A percentile compares a stretch with the other conserved stretches of the same genome.
Evolutionary conservation across 371 early-diverging fungal species (phyloP).

Genomic region (Haplosporangium sp.): DNA sequence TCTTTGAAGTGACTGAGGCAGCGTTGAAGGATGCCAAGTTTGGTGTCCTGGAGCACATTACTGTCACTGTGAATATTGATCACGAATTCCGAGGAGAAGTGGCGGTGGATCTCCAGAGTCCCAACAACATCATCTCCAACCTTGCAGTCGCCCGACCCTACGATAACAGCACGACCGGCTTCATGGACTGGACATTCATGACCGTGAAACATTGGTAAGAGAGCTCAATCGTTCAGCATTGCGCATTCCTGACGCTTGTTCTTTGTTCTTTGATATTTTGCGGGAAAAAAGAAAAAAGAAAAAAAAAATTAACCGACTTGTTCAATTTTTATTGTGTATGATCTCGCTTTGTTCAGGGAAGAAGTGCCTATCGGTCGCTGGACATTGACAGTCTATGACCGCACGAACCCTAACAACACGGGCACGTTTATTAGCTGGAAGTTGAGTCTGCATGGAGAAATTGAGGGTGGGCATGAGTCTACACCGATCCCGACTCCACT

Average conservation of each 20-base stretch:
- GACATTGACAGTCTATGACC: conserved; percentile 78
- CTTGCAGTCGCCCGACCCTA: conserved; percentile 69
- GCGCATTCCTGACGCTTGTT: not conserved
- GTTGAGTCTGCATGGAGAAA: conserved; percentile 77
- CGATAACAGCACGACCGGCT: conserved; percentile 80
- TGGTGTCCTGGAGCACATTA: conserved; percentile 82
- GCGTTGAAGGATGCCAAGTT: conserved; percentile 62
- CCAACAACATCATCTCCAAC: conserved; percentile 73
- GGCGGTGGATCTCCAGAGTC: conserved; percentile 79
- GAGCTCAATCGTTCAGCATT: not conserved
- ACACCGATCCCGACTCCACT: conserved; percentile 12
- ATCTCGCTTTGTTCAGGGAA: conserved; percentile 66
- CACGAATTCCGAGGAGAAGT: conserved; percentile 88
- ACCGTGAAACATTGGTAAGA: conserved; percentile 94
- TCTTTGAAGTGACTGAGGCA: conserved; percentile 56
- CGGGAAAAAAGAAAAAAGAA: no score
- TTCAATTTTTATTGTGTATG: no score
- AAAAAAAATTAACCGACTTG: not conserved
- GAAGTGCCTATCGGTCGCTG: conserved; percentile 87
- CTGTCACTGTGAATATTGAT: conserved; percentile 80
- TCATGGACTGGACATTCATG: conserved; percentile 95
- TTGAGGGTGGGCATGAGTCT: conserved; percentile 18
- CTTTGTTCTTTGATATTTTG: not conserved
- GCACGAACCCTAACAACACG: conserved; percentile 56
- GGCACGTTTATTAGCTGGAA: conserved; percentile 73